Evolutionary conservation across 1,284 basidiomycete species (phyloP).

Genomic region (Sparassis latifolia): DNA sequence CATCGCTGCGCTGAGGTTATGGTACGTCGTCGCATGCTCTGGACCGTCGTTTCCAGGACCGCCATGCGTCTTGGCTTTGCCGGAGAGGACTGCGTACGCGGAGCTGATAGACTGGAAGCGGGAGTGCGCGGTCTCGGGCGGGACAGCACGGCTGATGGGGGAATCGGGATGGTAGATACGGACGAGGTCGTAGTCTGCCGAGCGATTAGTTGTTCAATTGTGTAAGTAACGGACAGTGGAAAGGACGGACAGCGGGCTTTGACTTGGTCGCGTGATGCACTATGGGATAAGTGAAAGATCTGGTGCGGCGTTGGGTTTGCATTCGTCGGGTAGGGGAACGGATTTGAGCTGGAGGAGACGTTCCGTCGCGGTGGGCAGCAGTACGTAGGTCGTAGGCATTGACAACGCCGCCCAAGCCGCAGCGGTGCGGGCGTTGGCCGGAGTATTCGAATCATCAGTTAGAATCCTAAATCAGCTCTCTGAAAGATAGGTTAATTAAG

Average conservation of each 20-base stretch:
- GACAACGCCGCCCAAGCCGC: too few species aligned
- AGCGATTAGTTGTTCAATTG: neutral
- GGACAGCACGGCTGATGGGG: constrained; percentile 36
- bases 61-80: constrained; percentile 23
- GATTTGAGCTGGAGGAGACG: constrained; percentile 24
- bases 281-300: constrained; percentile 57
- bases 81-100: constrained; percentile 53
- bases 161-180: constrained; percentile 68
- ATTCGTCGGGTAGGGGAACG: constrained; percentile 50
- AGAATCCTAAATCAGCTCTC: too few species aligned
- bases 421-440: too few species aligned
- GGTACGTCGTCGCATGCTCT: constrained; percentile 23
- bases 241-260: constrained; percentile 54
- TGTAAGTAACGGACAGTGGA: neutral
- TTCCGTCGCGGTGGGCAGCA: too few species aligned
- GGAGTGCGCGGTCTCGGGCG: constrained; percentile 42
- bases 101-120: constrained; percentile 57
- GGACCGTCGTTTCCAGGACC: constrained; percentile 28
- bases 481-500: too few species aligned
- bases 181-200: constrained; percentile 64
- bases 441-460: too few species aligned
- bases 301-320: constrained; percentile 57
- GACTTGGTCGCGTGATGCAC: constrained; percentile 51
- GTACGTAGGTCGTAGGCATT: too few species aligned
- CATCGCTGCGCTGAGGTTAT: constrained; percentile 25